Conservation (phyloP, 805 yeast species). For the Saccharomyces kudriavzevii region DNA sequence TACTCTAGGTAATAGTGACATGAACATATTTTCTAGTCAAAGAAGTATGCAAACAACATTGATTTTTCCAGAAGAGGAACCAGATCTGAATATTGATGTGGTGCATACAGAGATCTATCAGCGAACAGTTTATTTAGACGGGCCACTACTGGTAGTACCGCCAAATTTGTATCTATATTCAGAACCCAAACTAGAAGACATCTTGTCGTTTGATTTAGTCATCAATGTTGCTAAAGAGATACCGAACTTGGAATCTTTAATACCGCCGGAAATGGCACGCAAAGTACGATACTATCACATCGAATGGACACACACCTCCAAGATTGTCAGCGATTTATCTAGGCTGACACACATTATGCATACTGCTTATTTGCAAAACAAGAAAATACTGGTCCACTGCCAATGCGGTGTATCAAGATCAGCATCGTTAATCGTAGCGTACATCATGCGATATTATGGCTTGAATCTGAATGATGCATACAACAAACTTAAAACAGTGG, state of each 20-base stretch:
- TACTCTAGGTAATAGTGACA: background rate
- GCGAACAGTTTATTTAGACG: constrained; percentile 62
- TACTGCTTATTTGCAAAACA: constrained; percentile 32
- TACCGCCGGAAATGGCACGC: constrained; percentile 5
- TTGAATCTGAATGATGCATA: constrained; percentile 72
- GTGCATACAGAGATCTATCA: constrained; percentile 26
- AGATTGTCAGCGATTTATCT: constrained; percentile 56
- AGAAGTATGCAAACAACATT: constrained; percentile 8
- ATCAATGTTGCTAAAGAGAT: constrained; percentile 83
- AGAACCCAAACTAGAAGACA: constrained; percentile 56
- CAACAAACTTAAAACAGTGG: constrained; percentile 50
- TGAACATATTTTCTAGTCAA: background rate
- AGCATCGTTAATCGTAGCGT: constrained; percentile 81
- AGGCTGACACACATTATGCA: constrained; percentile 50
- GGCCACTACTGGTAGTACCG: constrained; percentile 66
- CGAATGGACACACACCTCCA: constrained; percentile 82
- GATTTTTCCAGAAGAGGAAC: constrained; percentile 7
- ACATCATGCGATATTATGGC: constrained; percentile 55
- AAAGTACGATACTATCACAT: constrained; percentile 49
- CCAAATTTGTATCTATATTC: constrained; percentile 63
- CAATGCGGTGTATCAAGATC: constrained; percentile 91
- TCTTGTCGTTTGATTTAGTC: constrained; percentile 59
- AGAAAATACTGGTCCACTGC: constrained; percentile 68
- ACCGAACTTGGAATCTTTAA: constrained; percentile 17
- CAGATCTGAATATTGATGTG: constrained; percentile 3